Evolutionary conservation across 2,329 filamentous ascomycete genomes (phyloP).

Genomic region (Arthrobotrys iridis): DNA sequence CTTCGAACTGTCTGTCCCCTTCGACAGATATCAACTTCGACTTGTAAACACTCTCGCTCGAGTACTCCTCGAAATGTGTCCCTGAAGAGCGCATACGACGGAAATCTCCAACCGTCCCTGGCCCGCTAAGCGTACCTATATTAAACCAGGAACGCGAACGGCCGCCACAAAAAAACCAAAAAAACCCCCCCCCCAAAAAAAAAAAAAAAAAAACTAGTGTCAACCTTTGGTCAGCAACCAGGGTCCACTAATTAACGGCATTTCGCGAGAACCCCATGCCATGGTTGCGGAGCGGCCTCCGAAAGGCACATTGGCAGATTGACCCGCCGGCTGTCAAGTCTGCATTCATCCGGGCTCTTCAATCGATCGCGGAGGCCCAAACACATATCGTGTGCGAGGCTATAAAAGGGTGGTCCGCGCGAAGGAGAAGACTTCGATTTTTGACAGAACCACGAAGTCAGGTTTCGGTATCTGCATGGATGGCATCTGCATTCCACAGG

Average conservation of each 20-base stretch:
- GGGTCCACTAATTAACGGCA: constrained; percentile 40
- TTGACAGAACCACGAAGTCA: background rate
- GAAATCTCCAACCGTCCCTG: constrained; percentile 11
- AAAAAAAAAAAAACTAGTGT: background rate
- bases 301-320: background rate
- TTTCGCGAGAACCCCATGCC: constrained; percentile 30
- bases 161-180: constrained; percentile 11
- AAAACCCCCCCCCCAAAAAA: constrained; percentile 5
- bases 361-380: background rate
- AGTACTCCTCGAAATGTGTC: background rate
- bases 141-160: background rate
- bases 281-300: background rate
- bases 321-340: background rate
- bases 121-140: constrained; percentile 5
- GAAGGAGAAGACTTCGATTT: no score
- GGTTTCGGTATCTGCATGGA: background rate
- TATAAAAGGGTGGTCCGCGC: no score
- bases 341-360: background rate
- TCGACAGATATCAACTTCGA: background rate
- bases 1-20: constrained; percentile 30
- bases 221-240: constrained; percentile 29
- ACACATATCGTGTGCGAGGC: background rate
- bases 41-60: background rate
- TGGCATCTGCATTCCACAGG: constrained; percentile 28
- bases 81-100: constrained; percentile 34